Conservation (phyloP, 352 stramenopile genomes). For the Phytophthora palmivora region DNA sequence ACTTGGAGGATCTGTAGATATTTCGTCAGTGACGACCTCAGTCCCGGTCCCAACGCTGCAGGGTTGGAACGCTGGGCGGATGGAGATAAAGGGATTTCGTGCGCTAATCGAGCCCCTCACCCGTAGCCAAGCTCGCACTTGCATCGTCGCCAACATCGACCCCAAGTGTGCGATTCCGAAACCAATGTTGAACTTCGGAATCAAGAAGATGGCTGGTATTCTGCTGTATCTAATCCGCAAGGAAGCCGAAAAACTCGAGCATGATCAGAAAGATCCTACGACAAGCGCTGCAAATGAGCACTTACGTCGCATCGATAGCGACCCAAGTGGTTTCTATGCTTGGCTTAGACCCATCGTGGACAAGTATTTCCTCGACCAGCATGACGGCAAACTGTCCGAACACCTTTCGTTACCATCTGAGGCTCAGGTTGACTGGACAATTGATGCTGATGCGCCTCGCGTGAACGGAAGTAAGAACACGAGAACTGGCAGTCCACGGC, state of each 20-base stretch:
- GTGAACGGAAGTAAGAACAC: slow-evolving; percentile 15
- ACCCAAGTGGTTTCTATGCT: slow-evolving; percentile 80
- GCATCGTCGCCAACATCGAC: slow-evolving; percentile 83
- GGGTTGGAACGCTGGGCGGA: slow-evolving; percentile 77
- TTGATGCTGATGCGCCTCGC: slow-evolving; percentile 7
- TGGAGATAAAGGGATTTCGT: slow-evolving; percentile 78
- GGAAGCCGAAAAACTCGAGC: slow-evolving; percentile 83
- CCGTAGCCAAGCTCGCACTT: slow-evolving; percentile 68
- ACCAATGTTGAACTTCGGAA: slow-evolving; percentile 78
- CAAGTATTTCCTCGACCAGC: slow-evolving; percentile 67
- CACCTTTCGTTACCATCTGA: slow-evolving; percentile 31
- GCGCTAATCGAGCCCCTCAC: slow-evolving; percentile 79
- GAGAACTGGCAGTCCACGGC: slow-evolving; percentile 30
- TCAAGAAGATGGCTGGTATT: slow-evolving; percentile 86
- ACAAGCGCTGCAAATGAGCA: slow-evolving; percentile 55
- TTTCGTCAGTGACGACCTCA: slow-evolving; percentile 32
- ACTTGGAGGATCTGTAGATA: slow-evolving; percentile 63
- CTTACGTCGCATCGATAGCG: slow-evolving; percentile 61
- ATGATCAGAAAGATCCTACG: slow-evolving; percentile 43
- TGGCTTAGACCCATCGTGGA: slow-evolving; percentile 75
- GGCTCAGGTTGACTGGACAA: slow-evolving; percentile 11
- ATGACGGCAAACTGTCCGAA: slow-evolving; percentile 40
- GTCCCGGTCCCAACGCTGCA: slow-evolving; percentile 59
- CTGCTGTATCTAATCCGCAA: slow-evolving; percentile 79
- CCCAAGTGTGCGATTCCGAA: slow-evolving; percentile 79